Evolutionary conservation across 2,329 filamentous ascomycete genomes (phyloP).

Genomic region (Epichloe coenophiala): DNA sequence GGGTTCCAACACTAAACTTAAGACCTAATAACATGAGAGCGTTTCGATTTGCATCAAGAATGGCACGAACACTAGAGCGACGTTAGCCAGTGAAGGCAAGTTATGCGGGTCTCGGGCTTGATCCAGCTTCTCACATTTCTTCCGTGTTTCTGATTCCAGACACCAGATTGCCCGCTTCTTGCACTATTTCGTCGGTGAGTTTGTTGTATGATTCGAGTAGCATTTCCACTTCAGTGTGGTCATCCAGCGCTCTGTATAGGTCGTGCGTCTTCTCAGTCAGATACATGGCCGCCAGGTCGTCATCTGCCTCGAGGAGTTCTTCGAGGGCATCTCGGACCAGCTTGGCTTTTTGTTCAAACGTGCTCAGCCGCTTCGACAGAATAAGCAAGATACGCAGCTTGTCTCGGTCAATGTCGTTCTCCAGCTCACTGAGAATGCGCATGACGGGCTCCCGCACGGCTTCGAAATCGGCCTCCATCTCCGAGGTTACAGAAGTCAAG

Average conservation of each 20-base stretch:
- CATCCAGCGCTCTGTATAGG: conserved; percentile 59
- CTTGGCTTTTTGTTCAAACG: conserved; percentile 93
- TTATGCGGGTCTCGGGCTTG: no score
- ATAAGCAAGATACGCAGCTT: conserved; percentile 85
- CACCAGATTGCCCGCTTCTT: conserved; percentile 84
- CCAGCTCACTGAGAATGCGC: conserved; percentile 73
- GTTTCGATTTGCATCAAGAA: conserved; percentile 95
- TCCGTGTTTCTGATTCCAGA: conserved; percentile 95
- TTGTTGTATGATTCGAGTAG: conserved; percentile 95
- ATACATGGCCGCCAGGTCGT: conserved; percentile 92
- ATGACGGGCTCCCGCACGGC: conserved; percentile 87
- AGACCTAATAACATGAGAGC: conserved; percentile 94
- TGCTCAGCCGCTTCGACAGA: conserved; percentile 87
- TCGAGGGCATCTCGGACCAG: conserved; percentile 90
- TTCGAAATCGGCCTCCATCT: conserved; percentile 88
- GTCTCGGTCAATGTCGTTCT: conserved; percentile 93
- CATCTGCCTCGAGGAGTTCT: conserved; percentile 88
- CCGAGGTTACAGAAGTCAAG: conserved; percentile 81
- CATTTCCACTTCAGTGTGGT: conserved; percentile 96
- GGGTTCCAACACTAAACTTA: conserved; percentile 88
- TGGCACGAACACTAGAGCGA: conserved; percentile 66
- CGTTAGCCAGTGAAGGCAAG: conserved; percentile 11
- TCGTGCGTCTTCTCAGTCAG: conserved; percentile 76
- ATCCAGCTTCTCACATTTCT: conserved; percentile 63
- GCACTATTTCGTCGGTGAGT: conserved; percentile 93